Base-by-base conservation (phyloP, 768 basidiomycete genomes). In the Xerocomus potaroensis region DNA sequence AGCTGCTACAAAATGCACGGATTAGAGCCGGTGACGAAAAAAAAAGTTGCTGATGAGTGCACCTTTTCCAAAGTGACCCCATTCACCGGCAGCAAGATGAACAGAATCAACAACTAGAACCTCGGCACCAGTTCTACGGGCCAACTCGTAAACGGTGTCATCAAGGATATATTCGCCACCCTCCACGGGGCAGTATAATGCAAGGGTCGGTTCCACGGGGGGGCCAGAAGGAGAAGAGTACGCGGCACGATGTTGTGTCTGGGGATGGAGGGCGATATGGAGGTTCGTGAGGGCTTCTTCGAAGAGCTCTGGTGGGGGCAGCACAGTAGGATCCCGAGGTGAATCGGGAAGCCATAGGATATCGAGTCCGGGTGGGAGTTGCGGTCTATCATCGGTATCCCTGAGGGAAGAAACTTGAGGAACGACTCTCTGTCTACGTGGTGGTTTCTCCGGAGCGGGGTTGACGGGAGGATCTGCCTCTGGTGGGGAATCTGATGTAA, bases 1-100 rank as follows among this genome's bases (percentile, higher is more conserved):
- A 5, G 85, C 88, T 27, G 87, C 89, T 91, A 45, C 14, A 30
- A 33, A 40, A n/a, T 5, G 38, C 6, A 35, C 3, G 29, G 3
- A 39, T 61, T 43, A 61, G 52, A 15, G 41, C 6, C n/a, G 36
- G 8, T 34, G 37, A 49, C 22, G 11, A 42, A 8, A 29, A 1
- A 21, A 16, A 42, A 5, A 26, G 29, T 6, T 32, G 11, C 3
- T 9, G 41, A 32, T 18, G 53, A 47, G 57, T 56, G 41, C 42
- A 84, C 87, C 87, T 75, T 83, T 78, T 22, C 92, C 91, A 63
- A 91, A 91, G 16, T 76, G 72, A 3, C 92, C 92, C 73, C 83
- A 87, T 64, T 90, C 84, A n/a, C 91, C 90, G 4, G 91, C 84
- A 27, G 87, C 91, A 16, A 95, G 71, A 49, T 93, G 87, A 8